Evolutionary conservation across 495 filamentous ascomycete species (phyloP).

Genomic region (Aspergillus sclerotioniger): DNA sequence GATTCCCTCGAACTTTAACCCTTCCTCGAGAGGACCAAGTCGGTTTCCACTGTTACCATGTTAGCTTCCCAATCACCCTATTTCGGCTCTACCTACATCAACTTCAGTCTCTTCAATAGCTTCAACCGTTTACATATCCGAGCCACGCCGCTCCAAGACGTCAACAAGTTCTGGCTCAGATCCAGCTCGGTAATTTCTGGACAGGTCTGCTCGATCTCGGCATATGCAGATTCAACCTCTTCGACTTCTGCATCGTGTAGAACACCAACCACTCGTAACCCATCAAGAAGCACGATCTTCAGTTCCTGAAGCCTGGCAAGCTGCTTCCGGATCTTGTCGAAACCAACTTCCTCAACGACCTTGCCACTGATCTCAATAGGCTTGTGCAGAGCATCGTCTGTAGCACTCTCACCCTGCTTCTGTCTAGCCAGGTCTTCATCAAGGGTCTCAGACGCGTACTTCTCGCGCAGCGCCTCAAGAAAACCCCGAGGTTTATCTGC

Average conservation of each 20-base stretch:
- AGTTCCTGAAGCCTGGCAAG: conserved; percentile 75
- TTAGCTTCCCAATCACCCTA: conserved; percentile 11
- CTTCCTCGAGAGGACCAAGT: conserved; percentile 51
- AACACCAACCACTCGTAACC: conserved; percentile 55
- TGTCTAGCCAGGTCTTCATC: conserved; percentile 25
- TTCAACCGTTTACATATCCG: conserved; percentile 67
- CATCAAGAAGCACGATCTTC: conserved; percentile 78
- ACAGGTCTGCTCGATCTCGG: conserved; percentile 37
- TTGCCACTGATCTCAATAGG: conserved; percentile 76
- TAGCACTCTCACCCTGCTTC: conserved; percentile 22
- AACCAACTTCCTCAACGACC: conserved; percentile 90
- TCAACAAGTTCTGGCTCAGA: conserved; percentile 80
- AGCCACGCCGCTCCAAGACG: conserved; percentile 59
- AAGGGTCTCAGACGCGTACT: conserved; percentile 66
- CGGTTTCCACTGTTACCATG: conserved; percentile 67
- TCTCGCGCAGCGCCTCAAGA: conserved; percentile 73
- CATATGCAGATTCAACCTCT: conserved; percentile 20
- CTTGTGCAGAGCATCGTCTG: conserved; percentile 31
- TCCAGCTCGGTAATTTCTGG: conserved; percentile 77
- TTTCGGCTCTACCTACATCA: conserved; percentile 57
- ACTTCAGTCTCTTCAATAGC: conserved; percentile 58
- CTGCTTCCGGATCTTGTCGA: conserved; percentile 84
- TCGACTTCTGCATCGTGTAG: conserved; percentile 34
- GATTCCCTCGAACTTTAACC: conserved; percentile 53
- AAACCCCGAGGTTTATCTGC: conserved; percentile 67